Evolutionary conservation across 2,329 filamentous ascomycete genomes (phyloP).

Genomic region (Aspergillus pseudonomiae): DNA sequence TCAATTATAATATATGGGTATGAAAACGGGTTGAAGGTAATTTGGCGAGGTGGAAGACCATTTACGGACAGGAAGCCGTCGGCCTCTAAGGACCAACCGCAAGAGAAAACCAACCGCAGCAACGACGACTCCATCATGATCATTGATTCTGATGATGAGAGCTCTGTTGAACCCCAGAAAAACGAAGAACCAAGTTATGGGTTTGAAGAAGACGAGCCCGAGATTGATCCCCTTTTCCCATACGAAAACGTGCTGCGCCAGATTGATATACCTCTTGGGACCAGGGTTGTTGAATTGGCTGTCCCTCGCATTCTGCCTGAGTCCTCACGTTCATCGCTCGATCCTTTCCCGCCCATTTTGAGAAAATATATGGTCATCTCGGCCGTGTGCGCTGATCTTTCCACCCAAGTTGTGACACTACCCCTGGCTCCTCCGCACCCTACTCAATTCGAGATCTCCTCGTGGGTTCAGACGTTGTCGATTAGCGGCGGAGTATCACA

Average conservation of each 20-base stretch:
- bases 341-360: slow-evolving; percentile 52
- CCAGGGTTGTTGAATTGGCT: slow-evolving; percentile 57
- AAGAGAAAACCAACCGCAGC: slow-evolving; percentile 26
- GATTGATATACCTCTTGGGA: slow-evolving; percentile 58
- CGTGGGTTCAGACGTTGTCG: slow-evolving; percentile 52
- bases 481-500: slow-evolving; percentile 52
- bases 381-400: slow-evolving; percentile 59
- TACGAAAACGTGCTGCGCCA: slow-evolving; percentile 58
- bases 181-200: slow-evolving; percentile 33
- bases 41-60: slow-evolving; percentile 62
- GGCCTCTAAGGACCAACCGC: slow-evolving; percentile 25
- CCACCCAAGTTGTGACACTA: slow-evolving; percentile 57
- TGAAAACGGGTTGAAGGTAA: slow-evolving; percentile 58
- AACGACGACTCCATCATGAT: slow-evolving; percentile 55
- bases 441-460: slow-evolving; percentile 36
- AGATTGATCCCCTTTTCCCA: slow-evolving; percentile 59
- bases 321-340: slow-evolving; percentile 40
- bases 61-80: slow-evolving; percentile 42
- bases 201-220: slow-evolving; percentile 57
- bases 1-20: slow-evolving; percentile 64
- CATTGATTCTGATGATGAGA: slow-evolving; percentile 60
- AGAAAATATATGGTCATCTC: slow-evolving; percentile 56
- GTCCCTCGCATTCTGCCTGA: slow-evolving; percentile 50
- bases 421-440: slow-evolving; percentile 58
- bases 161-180: slow-evolving; percentile 37